Evolutionary conservation across 768 basidiomycete genomes (phyloP).

Genomic region (Kwoniella dejecticola): DNA sequence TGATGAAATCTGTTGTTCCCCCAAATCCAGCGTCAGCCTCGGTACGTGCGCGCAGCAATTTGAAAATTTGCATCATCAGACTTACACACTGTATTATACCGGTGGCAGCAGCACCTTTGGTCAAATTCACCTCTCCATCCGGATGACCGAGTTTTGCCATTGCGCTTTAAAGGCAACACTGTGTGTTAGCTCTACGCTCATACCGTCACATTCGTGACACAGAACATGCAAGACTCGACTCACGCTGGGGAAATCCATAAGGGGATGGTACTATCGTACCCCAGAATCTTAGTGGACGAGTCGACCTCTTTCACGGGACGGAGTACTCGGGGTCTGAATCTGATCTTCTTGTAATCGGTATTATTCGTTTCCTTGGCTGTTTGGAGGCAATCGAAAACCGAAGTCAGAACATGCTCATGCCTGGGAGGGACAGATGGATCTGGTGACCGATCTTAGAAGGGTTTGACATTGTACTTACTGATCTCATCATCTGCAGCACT

Average conservation of each 20-base stretch:
- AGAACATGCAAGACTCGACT: no score
- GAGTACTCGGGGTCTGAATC: conserved; percentile 76
- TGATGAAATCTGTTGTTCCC: conserved; percentile 46
- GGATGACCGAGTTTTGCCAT: conserved; percentile 73
- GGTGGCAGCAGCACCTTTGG: conserved; percentile 66
- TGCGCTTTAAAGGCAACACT: conserved; percentile 37
- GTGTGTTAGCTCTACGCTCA: no score
- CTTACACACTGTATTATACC: conserved; percentile 69
- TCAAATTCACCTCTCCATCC: conserved; percentile 77
- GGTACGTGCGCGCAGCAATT: neutral
- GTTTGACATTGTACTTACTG: conserved; percentile 22
- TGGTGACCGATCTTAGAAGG: neutral
- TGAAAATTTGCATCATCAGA: neutral
- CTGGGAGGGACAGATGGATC: neutral
- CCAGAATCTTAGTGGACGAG: conserved; percentile 62
- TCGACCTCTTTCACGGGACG: conserved; percentile 52
- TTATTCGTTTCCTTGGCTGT: conserved; percentile 40
- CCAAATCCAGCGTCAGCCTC: neutral
- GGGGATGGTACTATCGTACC: conserved; percentile 67
- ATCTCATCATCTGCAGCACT: conserved; percentile 50
- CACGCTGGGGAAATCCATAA: conserved; percentile 76
- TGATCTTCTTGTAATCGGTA: conserved; percentile 74
- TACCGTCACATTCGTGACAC: no score
- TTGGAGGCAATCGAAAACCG: neutral
- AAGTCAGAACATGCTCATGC: no score